Evolutionary conservation across 148 eudicot genomes (phyloP).

Genomic region (Rhododendron molle): DNA sequence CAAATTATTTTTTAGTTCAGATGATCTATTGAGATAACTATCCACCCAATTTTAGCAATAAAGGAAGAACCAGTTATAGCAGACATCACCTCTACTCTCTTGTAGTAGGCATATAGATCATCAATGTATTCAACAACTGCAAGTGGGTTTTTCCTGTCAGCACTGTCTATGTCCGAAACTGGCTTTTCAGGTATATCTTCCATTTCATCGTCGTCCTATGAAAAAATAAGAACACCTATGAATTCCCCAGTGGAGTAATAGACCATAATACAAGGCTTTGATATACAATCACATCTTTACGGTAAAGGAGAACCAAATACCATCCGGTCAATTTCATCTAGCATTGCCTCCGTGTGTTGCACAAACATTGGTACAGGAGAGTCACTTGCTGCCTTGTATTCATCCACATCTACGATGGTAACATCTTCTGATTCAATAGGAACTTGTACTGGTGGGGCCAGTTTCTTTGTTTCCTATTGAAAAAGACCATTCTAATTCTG

Average conservation of each 20-base stretch:
- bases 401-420: slow-evolving; percentile 44
- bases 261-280: not conserved
- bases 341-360: slow-evolving; percentile 69
- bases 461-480: slow-evolving; percentile 38
- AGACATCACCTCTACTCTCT: slow-evolving; percentile 52
- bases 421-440: slow-evolving; percentile 32
- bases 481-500: not conserved
- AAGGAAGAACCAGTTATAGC: not conserved
- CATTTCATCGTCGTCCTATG: slow-evolving; percentile 53
- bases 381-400: slow-evolving; percentile 24
- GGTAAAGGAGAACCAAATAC: slow-evolving; percentile 19
- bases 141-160: slow-evolving; percentile 55
- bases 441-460: slow-evolving; percentile 13
- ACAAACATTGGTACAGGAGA: slow-evolving; percentile 63
- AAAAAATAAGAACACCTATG: not conserved
- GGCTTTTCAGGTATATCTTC: slow-evolving; percentile 51
- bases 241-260: not conserved
- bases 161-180: slow-evolving; percentile 49
- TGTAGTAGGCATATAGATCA: slow-evolving; percentile 67
- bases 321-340: slow-evolving; percentile 64
- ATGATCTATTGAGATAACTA: not conserved
- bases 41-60: not conserved
- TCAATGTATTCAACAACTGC: slow-evolving; percentile 70
- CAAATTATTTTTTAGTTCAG: not conserved
- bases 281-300: not conserved